Conservation (phyloP, 495 filamentous ascomycete genomes). For the Podospora fimiseda region DNA sequence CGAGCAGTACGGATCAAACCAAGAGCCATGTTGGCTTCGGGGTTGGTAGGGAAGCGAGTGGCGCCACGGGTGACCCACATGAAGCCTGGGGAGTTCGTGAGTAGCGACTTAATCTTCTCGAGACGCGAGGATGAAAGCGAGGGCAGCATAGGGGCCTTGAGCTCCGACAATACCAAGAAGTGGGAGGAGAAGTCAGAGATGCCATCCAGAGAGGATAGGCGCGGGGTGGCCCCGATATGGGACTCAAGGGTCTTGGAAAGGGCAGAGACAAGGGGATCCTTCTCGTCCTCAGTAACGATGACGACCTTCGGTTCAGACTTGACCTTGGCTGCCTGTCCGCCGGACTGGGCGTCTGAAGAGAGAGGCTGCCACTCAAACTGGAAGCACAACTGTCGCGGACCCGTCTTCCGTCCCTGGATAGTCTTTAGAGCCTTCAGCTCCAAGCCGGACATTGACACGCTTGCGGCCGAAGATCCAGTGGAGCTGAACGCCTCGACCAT, state of each 20-base stretch:
- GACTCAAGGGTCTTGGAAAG: slow-evolving; percentile 28
- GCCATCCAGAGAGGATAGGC: slow-evolving; percentile 23
- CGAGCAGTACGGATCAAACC: slow-evolving; percentile 34
- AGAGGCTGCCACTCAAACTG: slow-evolving; percentile 39
- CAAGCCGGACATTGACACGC: slow-evolving; percentile 28
- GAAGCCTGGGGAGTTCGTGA: slow-evolving; percentile 31
- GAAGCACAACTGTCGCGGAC: slow-evolving; percentile 33
- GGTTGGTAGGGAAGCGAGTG: slow-evolving; percentile 27
- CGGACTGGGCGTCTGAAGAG: slow-evolving; percentile 6
- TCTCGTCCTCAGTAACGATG: slow-evolving; percentile 31
- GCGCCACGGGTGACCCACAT: slow-evolving; percentile 39
- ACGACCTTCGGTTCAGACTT: slow-evolving; percentile 24
- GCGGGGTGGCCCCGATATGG: slow-evolving; percentile 21
- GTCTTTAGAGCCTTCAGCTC: slow-evolving; percentile 19
- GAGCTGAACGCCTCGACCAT: slow-evolving; percentile 28
- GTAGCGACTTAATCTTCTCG: slow-evolving; percentile 30
- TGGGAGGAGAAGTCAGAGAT: slow-evolving; percentile 19
- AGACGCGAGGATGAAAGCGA: slow-evolving; percentile 22
- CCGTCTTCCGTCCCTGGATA: background rate
- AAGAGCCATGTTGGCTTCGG: slow-evolving; percentile 32
- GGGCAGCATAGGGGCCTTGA: slow-evolving; percentile 23
- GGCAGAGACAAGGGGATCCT: slow-evolving; percentile 31
- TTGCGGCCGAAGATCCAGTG: slow-evolving; percentile 19
- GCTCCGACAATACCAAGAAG: slow-evolving; percentile 30
- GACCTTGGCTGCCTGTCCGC: slow-evolving; percentile 1